Evolutionary conservation across 1,284 basidiomycete genomes (phyloP).

Genomic region (Rhodofomes roseus): DNA sequence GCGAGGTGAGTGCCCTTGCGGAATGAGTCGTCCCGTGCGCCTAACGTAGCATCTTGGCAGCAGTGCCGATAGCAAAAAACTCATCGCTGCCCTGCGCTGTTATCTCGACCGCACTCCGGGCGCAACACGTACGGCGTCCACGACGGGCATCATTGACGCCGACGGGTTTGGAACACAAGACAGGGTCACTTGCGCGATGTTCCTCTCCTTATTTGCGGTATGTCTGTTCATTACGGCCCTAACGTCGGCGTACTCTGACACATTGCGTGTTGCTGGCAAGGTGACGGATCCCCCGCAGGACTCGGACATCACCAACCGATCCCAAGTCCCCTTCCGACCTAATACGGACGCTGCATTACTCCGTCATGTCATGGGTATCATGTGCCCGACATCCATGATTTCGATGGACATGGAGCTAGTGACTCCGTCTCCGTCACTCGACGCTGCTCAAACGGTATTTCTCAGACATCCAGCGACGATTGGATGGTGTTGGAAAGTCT

Average conservation of each 20-base stretch:
- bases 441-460: conserved; percentile 45
- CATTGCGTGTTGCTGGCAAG: no score
- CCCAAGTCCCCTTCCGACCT: conserved; percentile 38
- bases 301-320: no score
- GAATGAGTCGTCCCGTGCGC: background rate
- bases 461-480: conserved; percentile 49
- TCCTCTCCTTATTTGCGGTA: conserved; percentile 53
- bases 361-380: conserved; percentile 39
- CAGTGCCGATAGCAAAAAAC: background rate
- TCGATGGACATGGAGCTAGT: conserved; percentile 13
- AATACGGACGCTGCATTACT: conserved; percentile 43
- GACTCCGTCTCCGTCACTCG: conserved; percentile 27
- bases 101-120: background rate
- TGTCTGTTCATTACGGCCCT: conserved; percentile 19
- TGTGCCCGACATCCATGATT: conserved; percentile 25
- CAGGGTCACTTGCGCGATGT: conserved; percentile 45
- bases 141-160: background rate
- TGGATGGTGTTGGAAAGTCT: conserved; percentile 62
- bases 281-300: no score
- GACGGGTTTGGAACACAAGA: conserved; percentile 24
- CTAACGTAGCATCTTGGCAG: background rate
- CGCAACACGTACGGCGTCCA: background rate
- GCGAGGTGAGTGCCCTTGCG: background rate
- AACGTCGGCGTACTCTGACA: background rate
- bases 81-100: background rate